Evolutionary conservation across 2,329 filamentous ascomycete species (phyloP).

Genomic region (Colletotrichum musicola): DNA sequence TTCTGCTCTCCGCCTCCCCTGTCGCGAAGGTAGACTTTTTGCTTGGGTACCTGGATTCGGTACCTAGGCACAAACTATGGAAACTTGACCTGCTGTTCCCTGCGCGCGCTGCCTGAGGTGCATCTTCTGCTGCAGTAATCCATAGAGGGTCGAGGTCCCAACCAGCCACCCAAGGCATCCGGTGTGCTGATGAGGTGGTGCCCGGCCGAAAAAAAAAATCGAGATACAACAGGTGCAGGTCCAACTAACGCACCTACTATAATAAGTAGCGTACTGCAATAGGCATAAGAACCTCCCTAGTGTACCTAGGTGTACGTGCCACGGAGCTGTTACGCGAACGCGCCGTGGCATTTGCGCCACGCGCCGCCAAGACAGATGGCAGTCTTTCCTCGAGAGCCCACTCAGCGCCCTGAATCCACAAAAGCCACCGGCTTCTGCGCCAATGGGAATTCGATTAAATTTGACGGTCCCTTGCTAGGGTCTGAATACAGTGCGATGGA

Average conservation of each 20-base stretch:
- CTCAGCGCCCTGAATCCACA: conserved; percentile 13
- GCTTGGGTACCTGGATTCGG: neutral
- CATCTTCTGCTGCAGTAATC: conserved; percentile 4
- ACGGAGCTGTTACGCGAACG: conserved; percentile 34
- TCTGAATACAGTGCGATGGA: conserved; percentile 24
- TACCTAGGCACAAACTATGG: neutral
- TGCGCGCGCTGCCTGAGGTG: conserved; percentile 2
- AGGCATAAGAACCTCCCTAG: no score
- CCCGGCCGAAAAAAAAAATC: no score
- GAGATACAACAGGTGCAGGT: no score
- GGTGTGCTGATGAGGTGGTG: no score
- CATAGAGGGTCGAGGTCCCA: no score
- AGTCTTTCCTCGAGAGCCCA: conserved; percentile 22
- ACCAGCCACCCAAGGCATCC: no score
- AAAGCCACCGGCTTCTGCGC: conserved; percentile 1
- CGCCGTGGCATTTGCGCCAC: conserved; percentile 35
- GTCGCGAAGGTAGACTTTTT: neutral
- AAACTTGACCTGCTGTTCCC: neutral
- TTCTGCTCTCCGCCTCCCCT: neutral
- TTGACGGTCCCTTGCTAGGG: conserved; percentile 10
- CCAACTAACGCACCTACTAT: no score
- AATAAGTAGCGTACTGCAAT: no score
- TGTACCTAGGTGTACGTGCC: no score
- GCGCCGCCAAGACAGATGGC: conserved; percentile 36
- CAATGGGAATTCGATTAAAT: conserved; percentile 17